Evolutionary conservation across 106 monocot species (phyloP), one percentile per base, ranked within the genome.

Genomic region (Narthecium ossifragum): DNA sequence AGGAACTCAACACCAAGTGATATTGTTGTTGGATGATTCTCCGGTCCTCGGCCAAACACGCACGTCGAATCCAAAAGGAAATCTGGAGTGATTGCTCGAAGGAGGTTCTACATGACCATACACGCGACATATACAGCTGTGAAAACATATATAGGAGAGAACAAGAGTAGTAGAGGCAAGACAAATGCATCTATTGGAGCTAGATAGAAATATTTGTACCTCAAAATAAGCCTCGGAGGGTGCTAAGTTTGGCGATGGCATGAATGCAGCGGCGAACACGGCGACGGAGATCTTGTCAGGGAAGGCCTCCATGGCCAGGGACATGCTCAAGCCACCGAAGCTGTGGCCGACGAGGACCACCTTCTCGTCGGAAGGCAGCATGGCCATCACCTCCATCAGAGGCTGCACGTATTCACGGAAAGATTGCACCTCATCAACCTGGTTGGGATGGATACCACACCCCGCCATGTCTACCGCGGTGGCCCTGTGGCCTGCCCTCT

Each of bases 341-440:
- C 82, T 82, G 34, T 82, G 77, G 11, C 78, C 83, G 6, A 83
- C 83, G 11, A 83, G 55, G 23, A 83, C 49, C 7, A 51, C 65
- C 52, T 38, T 70, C 52, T 78, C 66, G 1, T 29, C 26, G 0
- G 59, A 36, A 3, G 80, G 75, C 12, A 75, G 34, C 0, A 61
- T 21, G 13, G 61, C 53, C 43, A 80, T 46, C 2, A 58, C 22
- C 2, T 67, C 66, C 29, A 71, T 36, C 27, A 80, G 46, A 5
- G 80, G 75, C 32, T 38, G 38, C 6, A 15, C 31, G 58, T 80
- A 80, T 2, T 71, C 75, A 17, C 34, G 45, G 24, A 71, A 57
- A 38, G 63, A 32, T 1, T 21, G 26, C 4, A 81, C 59, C 31
- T 76, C 76, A 11, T 73, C 60, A n/a, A 69, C 18, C 12, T 37